Conservation (phyloP, 2,329 filamentous ascomycete genomes). For the Escovopsis sp. region DNA sequence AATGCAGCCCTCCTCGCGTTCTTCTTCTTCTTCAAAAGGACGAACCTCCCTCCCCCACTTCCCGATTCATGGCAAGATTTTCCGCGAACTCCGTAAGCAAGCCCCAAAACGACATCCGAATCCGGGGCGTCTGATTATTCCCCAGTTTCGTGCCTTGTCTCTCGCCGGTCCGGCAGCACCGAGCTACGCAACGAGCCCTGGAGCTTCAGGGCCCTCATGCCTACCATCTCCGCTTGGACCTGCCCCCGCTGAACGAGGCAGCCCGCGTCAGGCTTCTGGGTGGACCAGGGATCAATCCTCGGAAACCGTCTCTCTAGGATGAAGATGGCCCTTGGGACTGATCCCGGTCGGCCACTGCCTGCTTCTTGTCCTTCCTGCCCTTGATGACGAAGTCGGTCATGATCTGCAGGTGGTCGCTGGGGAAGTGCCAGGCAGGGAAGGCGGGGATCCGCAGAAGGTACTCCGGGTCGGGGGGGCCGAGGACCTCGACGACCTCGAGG, state of each 20-base stretch:
- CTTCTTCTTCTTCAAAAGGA: too few relatives aligned
- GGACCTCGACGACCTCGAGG: slow-evolving; percentile 66
- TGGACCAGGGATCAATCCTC: not conserved
- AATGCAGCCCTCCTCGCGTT: too few relatives aligned
- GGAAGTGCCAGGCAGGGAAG: slow-evolving; percentile 90
- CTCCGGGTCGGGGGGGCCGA: slow-evolving; percentile 73
- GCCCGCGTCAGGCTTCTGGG: too few relatives aligned
- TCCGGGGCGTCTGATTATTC: slow-evolving; percentile 9
- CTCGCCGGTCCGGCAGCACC: too few relatives aligned
- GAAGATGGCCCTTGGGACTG: slow-evolving; percentile 3
- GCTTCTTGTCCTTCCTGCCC: slow-evolving; percentile 67
- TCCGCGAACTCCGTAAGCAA: slow-evolving; percentile 24
- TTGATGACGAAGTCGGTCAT: slow-evolving; percentile 85
- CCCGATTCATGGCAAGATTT: slow-evolving; percentile 8
- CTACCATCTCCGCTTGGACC: too few relatives aligned
- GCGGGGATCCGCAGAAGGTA: slow-evolving; percentile 79
- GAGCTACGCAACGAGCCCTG: too few relatives aligned
- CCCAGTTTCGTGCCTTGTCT: too few relatives aligned
- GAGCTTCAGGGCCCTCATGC: slow-evolving; percentile 3
- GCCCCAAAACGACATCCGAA: slow-evolving; percentile 27
- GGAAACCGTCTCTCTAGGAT: not conserved
- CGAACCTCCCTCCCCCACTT: slow-evolving; percentile 5
- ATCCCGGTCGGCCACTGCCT: slow-evolving; percentile 42
- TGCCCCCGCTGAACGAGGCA: not conserved
- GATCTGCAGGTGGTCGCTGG: slow-evolving; percentile 80